A percentile compares a stretch with the other conserved stretches of the same genome.
Conservation (phyloP, 2,329 filamentous ascomycete species). For the Gaeumannomyces tritici region DNA sequence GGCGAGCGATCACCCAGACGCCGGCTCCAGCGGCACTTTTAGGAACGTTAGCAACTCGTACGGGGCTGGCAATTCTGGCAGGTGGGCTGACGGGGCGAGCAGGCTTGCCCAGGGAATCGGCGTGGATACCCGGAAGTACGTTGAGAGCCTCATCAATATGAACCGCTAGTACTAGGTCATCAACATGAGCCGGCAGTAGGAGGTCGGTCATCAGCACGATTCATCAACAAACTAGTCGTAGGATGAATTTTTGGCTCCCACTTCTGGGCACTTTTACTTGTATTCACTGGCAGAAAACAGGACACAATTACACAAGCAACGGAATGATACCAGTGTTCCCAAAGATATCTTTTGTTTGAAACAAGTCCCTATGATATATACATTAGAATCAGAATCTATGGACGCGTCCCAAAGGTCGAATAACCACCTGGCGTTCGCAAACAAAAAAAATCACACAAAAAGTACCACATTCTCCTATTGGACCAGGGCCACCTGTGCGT, state of each 20-base stretch:
- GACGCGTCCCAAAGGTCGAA: neutral
- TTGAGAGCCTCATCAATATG: conserved; percentile 62
- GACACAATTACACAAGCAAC: too few species aligned
- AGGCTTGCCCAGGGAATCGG: conserved; percentile 64
- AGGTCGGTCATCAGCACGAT: too few species aligned
- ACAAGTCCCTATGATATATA: conserved; percentile 4
- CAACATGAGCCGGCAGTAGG: neutral
- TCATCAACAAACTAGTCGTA: too few species aligned
- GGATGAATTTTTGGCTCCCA: too few species aligned
- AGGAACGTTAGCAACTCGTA: conserved; percentile 23
- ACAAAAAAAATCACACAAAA: neutral
- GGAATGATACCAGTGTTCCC: too few species aligned
- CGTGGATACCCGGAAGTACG: conserved; percentile 65
- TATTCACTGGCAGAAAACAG: too few species aligned
- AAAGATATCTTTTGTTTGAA: neutral
- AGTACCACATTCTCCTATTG: neutral
- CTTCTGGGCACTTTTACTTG: too few species aligned
- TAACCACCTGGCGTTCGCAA: neutral
- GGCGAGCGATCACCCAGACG: conserved; percentile 43
- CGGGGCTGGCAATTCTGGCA: conserved; percentile 14
- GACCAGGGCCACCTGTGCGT: neutral
- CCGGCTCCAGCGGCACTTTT: conserved; percentile 16
- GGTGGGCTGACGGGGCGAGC: conserved; percentile 46
- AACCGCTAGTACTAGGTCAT: conserved; percentile 24
- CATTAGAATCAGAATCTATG: conserved; percentile 5